Base-by-base conservation (phyloP, 1,139 yeast genomes). In the Debaryomyces fabryi region DNA sequence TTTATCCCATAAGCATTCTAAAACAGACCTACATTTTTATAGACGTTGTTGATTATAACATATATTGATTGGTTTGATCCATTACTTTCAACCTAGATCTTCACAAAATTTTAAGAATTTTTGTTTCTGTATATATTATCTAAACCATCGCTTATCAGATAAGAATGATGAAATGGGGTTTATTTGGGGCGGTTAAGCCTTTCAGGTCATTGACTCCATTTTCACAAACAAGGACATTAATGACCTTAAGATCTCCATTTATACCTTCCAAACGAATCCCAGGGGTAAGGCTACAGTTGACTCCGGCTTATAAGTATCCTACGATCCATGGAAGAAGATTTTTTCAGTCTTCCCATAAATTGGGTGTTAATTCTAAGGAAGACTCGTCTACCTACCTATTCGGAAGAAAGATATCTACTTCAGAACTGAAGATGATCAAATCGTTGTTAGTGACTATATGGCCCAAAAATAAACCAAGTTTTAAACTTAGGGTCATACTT, bases 401-500 rank as follows among this genome's bases (percentile, higher is more conserved):
- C 48, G 71, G 71, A 4, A 52, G 57, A 34, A 61, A 62, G 35
- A 62, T 66, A 15, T 50, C 61, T 13, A 70, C 83, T 0, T 82
- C 88, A 2, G 87, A 87, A 61, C 60, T 81, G 55, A 79, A 76
- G 50, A 87, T 87, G 69, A 66, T 87, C 51, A 74, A 71, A 55
- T 83, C 87, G 45, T 68, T 92, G 44, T 60, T 88, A 55, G 74
- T 82, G 38, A 93, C 96, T 51, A 79, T 93, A 23, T 93, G 99
- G 99, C 99, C 99, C 23, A 81, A 82, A 57, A 76, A 84, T 56
- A 86, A 88, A 54, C 72, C 81, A 4, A 78, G 85, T 45, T 90
- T 89, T 53, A 87, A 84, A 62, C 61, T 81, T 34, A 73, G 99
- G 42, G 99, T 93, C 0, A 68, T 87, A 0, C 57, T 87, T 7